Conservation (phyloP, 805 yeast species). For the Suhomyces kilbournensis region DNA sequence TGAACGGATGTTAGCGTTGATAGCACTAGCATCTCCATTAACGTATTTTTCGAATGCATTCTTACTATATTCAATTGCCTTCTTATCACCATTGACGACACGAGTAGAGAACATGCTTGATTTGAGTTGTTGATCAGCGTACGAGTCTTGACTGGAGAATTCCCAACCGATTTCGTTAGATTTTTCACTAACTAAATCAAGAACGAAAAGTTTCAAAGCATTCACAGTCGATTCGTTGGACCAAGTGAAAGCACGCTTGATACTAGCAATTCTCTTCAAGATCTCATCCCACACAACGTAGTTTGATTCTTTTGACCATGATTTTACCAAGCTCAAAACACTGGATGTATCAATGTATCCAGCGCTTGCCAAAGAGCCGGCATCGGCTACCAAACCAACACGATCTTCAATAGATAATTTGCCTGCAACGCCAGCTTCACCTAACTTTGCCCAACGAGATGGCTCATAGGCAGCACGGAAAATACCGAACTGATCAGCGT, state of each 20-base stretch:
- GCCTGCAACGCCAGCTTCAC: constrained; percentile 55
- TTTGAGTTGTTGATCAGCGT: constrained; percentile 64
- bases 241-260: constrained; percentile 55
- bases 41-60: constrained; percentile 52
- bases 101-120: constrained; percentile 61
- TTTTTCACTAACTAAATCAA: constrained; percentile 55
- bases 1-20: constrained; percentile 71
- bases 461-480: constrained; percentile 70
- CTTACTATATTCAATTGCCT: constrained; percentile 45
- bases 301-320: constrained; percentile 58
- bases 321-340: constrained; percentile 55
- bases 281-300: constrained; percentile 70
- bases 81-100: constrained; percentile 47
- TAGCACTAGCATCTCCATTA: constrained; percentile 62
- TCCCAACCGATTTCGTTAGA: constrained; percentile 62
- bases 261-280: constrained; percentile 43
- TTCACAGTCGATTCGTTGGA: constrained; percentile 46
- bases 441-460: constrained; percentile 67
- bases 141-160: constrained; percentile 54
- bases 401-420: constrained; percentile 71
- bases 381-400: constrained; percentile 79
- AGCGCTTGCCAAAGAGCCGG: constrained; percentile 65
- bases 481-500: constrained; percentile 71
- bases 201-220: constrained; percentile 51
- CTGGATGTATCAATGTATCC: constrained; percentile 64